A percentile compares a stretch with the other conserved stretches of the same genome.
Evolutionary conservation across 495 filamentous ascomycete genomes (phyloP).

Genomic region (Chaetomium cochliodes): DNA sequence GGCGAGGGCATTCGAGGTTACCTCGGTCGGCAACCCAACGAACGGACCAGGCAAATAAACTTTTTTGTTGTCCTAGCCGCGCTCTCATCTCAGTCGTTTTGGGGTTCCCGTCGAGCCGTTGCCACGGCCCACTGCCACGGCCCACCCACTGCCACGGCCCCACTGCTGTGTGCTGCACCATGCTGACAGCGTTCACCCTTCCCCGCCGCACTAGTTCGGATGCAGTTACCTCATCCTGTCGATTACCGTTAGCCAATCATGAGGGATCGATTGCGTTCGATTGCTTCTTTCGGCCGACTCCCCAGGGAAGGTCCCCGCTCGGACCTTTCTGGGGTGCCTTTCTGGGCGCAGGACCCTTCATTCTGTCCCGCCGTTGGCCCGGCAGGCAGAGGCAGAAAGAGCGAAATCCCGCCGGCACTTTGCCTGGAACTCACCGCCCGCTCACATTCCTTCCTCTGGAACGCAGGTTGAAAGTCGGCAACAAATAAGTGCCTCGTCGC

Average conservation of each 20-base stretch:
- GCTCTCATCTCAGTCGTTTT: not conserved
- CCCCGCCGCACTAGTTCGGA: constrained; percentile 16
- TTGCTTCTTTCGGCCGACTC: constrained; percentile 25
- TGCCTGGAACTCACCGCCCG: not conserved
- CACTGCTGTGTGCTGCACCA: no score
- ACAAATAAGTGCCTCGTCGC: not conserved
- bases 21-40: not conserved
- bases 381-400: not conserved
- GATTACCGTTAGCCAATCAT: constrained; percentile 22
- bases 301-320: not conserved
- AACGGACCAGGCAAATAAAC: not conserved
- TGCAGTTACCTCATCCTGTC: not conserved
- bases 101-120: constrained; percentile 19
- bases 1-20: not conserved
- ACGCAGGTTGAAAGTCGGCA: not conserved
- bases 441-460: not conserved
- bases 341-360: not conserved
- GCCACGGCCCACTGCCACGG: constrained; percentile 18
- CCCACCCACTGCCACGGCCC: constrained; percentile 18
- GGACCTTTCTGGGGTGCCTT: not conserved
- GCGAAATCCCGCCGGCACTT: not conserved
- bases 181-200: not conserved
- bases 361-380: constrained; percentile 1
- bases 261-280: constrained; percentile 13
- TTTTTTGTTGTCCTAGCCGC: not conserved